A percentile compares a stretch with the other conserved stretches of the same genome.
Conservation (phyloP, 2,329 filamentous ascomycete species). For the Paraconiothyrium brasiliense region DNA sequence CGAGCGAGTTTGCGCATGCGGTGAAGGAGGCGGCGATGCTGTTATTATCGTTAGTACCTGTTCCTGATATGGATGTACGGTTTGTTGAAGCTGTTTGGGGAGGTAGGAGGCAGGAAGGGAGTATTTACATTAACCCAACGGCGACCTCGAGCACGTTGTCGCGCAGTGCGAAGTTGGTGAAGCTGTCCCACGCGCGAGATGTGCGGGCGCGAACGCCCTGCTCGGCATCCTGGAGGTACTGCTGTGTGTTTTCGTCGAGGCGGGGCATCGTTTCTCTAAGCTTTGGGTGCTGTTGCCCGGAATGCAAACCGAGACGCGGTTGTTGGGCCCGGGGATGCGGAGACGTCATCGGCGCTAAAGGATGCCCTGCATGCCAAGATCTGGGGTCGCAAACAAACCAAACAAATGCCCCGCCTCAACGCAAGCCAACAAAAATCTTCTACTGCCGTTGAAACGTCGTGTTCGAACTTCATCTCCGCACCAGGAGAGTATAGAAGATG, state of each 20-base stretch:
- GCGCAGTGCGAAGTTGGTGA: conserved; percentile 76
- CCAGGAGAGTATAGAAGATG: conserved; percentile 26
- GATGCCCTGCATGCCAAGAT: conserved; percentile 7
- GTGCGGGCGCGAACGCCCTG: conserved; percentile 55
- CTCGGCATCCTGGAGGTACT: conserved; percentile 59
- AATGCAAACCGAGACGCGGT: neutral
- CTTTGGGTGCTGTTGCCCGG: neutral
- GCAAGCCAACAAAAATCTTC: neutral
- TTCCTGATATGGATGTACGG: neutral
- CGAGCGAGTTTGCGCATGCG: conserved; percentile 75
- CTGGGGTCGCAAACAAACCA: neutral
- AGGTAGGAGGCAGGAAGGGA: neutral
- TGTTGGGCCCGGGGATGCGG: neutral
- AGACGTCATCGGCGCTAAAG: conserved; percentile 11
- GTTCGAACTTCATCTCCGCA: neutral
- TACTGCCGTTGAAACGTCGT: neutral
- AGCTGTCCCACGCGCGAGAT: conserved; percentile 67
- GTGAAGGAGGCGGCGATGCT: conserved; percentile 77
- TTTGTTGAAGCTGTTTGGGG: neutral
- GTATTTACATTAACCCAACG: conserved; percentile 72
- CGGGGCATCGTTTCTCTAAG: conserved; percentile 35
- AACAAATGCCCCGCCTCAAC: neutral
- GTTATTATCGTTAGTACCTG: neutral
- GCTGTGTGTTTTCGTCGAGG: conserved; percentile 44
- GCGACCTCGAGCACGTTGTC: conserved; percentile 81